Evolutionary conservation across 805 yeast genomes (phyloP).

Genomic region (Starmerella tilneyi): DNA sequence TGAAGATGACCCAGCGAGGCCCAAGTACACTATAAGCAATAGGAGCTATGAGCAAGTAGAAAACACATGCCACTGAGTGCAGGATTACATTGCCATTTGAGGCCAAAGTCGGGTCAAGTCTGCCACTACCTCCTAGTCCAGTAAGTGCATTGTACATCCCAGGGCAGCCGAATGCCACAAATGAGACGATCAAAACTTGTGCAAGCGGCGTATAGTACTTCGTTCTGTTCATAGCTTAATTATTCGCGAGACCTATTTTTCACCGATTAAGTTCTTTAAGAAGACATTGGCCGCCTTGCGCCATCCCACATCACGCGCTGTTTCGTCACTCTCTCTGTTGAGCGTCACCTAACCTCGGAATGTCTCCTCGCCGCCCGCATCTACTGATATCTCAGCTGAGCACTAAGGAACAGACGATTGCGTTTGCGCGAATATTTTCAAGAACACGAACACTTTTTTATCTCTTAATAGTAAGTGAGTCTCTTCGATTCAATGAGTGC

Average conservation of each 20-base stretch:
- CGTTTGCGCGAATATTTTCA: no score
- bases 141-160: constrained; percentile 30
- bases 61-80: constrained; percentile 25
- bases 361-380: no score
- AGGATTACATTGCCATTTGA: constrained; percentile 28
- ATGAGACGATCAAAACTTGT: constrained; percentile 25
- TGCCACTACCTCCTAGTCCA: constrained; percentile 29
- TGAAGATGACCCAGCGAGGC: constrained; percentile 30
- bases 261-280: no score
- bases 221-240: not conserved
- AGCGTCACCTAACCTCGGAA: no score
- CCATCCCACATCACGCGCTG: not conserved
- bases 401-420: no score
- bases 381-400: no score
- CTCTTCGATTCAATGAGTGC: no score
- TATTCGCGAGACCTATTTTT: no score
- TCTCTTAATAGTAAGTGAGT: no score
- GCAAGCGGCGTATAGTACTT: constrained; percentile 12
- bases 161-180: constrained; percentile 29
- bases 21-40: constrained; percentile 26
- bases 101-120: constrained; percentile 26
- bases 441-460: no score
- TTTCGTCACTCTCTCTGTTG: not conserved
- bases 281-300: no score
- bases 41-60: constrained; percentile 26